These are phyloP conservation scores for Cladophialophora exuberans DNA, from an alignment of 2,329 filamentous ascomycete species.

Conservation along the genomic window DNA sequence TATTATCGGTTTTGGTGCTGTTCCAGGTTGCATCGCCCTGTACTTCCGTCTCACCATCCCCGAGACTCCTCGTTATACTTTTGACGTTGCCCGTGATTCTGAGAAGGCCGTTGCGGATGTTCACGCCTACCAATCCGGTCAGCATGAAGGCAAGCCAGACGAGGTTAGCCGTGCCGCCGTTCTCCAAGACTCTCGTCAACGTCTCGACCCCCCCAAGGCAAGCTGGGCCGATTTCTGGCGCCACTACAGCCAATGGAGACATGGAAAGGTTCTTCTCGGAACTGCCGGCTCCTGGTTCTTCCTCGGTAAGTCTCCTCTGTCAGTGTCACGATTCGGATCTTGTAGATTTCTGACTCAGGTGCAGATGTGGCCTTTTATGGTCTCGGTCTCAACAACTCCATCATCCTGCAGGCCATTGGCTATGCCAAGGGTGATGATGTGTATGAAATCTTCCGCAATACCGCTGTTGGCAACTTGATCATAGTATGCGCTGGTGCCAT, in stretches of 20 bases:
- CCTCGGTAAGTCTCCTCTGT: slow-evolving; percentile 49
- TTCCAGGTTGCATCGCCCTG: slow-evolving; percentile 78
- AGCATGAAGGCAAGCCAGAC: slow-evolving; percentile 65
- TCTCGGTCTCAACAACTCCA: slow-evolving; percentile 74
- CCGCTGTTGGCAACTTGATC: slow-evolving; percentile 76
- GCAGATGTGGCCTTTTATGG: slow-evolving; percentile 62
- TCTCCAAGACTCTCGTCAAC: slow-evolving; percentile 56
- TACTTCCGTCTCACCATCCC: slow-evolving; percentile 88
- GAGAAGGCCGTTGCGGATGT: slow-evolving; percentile 74
- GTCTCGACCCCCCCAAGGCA: slow-evolving; percentile 69
- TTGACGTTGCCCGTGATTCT: slow-evolving; percentile 75
- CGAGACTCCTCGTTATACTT: slow-evolving; percentile 86
- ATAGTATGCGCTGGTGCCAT: slow-evolving; percentile 78
- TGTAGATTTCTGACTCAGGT: background rate
- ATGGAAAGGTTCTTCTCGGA: slow-evolving; percentile 73
- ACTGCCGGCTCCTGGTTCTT: slow-evolving; percentile 85
- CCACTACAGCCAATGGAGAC: slow-evolving; percentile 73
- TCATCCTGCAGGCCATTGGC: slow-evolving; percentile 72
- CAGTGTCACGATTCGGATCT: background rate
- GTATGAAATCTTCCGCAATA: slow-evolving; percentile 73
- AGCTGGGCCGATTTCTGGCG: slow-evolving; percentile 70
- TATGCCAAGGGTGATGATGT: slow-evolving; percentile 67
- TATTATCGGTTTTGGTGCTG: slow-evolving; percentile 78
- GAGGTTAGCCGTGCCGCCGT: slow-evolving; percentile 66
- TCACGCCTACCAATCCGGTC: slow-evolving; percentile 72